A percentile compares a stretch with the other conserved stretches of the same genome.
Conservation (phyloP, 306 rosid genomes). For the Dryas drummondii region DNA sequence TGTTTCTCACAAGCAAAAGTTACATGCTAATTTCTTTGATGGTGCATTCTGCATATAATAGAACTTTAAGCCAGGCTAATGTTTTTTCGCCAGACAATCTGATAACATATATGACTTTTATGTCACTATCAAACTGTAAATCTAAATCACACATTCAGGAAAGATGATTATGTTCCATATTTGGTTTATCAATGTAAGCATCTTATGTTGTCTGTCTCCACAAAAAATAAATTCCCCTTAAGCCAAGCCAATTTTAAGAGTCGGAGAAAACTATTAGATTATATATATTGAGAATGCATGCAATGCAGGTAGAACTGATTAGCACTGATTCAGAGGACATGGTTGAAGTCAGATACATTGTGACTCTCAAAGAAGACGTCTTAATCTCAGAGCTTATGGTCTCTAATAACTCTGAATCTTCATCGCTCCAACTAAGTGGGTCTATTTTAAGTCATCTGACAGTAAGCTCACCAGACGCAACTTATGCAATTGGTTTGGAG, state of each 20-base stretch:
- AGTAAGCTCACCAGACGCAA: slow-evolving; percentile 85
- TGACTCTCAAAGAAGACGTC: slow-evolving; percentile 55
- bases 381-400: slow-evolving; percentile 58
- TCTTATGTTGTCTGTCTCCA: too few species aligned
- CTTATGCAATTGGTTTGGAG: slow-evolving; percentile 76
- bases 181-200: too few species aligned
- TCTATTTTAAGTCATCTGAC: slow-evolving; percentile 69
- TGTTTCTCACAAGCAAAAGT: not conserved
- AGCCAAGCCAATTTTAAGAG: not conserved
- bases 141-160: too few species aligned
- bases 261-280: not conserved
- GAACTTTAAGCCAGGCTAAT: too few species aligned
- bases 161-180: too few species aligned
- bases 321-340: slow-evolving; percentile 40
- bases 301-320: slow-evolving; percentile 64
- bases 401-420: slow-evolving; percentile 53
- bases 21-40: too few species aligned
- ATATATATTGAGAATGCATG: not conserved
- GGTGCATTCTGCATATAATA: too few species aligned
- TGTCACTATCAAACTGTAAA: too few species aligned
- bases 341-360: slow-evolving; percentile 57
- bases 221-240: too few species aligned
- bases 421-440: slow-evolving; percentile 58
- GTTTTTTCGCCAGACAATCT: too few species aligned
- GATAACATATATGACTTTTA: too few species aligned